Evolutionary conservation across 495 filamentous ascomycete species (phyloP).

Genomic region (Penicillium soppii): DNA sequence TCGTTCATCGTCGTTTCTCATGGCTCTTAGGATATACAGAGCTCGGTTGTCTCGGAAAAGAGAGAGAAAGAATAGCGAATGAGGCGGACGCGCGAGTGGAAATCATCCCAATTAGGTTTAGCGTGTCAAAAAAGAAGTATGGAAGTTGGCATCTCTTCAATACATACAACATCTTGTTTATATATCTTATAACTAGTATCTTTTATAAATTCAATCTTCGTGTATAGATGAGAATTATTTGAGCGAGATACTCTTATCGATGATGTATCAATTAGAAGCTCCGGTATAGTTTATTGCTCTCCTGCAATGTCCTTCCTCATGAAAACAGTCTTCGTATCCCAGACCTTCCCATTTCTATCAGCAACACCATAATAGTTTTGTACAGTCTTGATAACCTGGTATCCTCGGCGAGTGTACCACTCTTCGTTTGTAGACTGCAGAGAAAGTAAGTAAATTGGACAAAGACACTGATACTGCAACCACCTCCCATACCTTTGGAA

Average conservation of each 20-base stretch:
- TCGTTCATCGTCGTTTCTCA: conserved; percentile 22
- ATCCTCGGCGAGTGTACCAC: conserved; percentile 21
- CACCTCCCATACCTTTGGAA: conserved; percentile 20
- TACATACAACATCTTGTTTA: too few relatives aligned
- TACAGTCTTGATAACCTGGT: conserved; percentile 11
- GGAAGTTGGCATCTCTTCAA: too few relatives aligned
- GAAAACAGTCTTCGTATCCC: conserved; percentile 22
- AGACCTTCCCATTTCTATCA: conserved; percentile 17
- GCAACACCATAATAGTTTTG: conserved; percentile 13
- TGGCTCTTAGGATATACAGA: conserved; percentile 6
- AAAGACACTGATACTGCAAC: too few relatives aligned
- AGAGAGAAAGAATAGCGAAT: background rate
- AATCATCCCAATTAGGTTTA: conserved; percentile 11
- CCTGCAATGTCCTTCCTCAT: conserved; percentile 23
- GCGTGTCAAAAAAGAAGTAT: conserved; percentile 1
- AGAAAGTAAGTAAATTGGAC: background rate
- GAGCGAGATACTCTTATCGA: too few relatives aligned
- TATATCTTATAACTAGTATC: too few relatives aligned
- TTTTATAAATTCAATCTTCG: too few relatives aligned
- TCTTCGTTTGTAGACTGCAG: conserved; percentile 15
- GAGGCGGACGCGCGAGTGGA: background rate
- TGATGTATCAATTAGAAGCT: background rate
- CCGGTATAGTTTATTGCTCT: background rate
- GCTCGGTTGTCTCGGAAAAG: background rate
- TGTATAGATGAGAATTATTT: too few relatives aligned